Conservation (phyloP, 2,329 filamentous ascomycete genomes). For the Sclerotinia nivalis region DNA sequence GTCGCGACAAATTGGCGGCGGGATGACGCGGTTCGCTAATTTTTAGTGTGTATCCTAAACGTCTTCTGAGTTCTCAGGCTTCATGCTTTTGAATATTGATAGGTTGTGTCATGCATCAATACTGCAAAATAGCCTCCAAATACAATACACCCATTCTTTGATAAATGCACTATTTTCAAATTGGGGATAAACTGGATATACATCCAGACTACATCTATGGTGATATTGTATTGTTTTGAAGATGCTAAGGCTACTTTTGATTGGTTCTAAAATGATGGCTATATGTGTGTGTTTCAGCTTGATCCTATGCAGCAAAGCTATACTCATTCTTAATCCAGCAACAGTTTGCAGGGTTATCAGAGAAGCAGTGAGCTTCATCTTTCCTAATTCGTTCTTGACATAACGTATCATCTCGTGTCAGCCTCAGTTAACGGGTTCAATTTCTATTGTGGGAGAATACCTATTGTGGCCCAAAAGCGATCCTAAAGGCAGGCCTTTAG, state of each 20-base stretch:
- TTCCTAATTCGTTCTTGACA: neutral
- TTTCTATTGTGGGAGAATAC: too few species aligned
- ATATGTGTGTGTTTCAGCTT: neutral
- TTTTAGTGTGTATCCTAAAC: neutral
- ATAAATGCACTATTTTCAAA: neutral
- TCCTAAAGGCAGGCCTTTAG: neutral
- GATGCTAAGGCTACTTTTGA: neutral
- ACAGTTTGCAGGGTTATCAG: neutral
- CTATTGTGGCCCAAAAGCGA: neutral
- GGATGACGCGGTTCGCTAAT: slow-evolving; percentile 6
- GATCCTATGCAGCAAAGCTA: rapidly evolving
- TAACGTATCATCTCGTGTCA: too few species aligned
- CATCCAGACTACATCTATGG: neutral
- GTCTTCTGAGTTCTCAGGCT: neutral
- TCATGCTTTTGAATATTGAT: neutral
- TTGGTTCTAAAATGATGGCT: too few species aligned
- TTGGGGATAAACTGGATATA: neutral
- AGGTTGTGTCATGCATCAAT: too few species aligned
- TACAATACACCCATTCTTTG: neutral
- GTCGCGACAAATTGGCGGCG: neutral
- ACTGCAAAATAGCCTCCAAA: neutral
- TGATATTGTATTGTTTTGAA: too few species aligned
- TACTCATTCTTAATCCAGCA: neutral
- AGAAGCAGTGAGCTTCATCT: neutral
- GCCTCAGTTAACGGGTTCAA: neutral